These are phyloP conservation scores for Alternaria arborescens DNA, from an alignment of 2,329 filamentous ascomycete genomes.

Conservation along the genomic window DNA sequence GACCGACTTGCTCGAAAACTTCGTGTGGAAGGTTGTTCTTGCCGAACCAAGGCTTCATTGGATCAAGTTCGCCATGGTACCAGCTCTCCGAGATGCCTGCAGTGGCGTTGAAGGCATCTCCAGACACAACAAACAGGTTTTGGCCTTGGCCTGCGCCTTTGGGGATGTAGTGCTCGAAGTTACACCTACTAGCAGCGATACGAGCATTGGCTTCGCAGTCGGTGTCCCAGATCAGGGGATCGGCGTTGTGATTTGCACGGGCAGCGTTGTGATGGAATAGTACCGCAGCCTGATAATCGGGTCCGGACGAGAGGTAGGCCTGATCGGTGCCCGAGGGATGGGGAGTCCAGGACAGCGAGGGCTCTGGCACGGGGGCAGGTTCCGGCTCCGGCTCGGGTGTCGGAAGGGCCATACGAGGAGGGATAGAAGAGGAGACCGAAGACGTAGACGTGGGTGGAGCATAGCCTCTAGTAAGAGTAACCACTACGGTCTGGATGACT, in stretches of 20 bases:
- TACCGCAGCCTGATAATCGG: slow-evolving; percentile 42
- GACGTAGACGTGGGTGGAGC: slow-evolving; percentile 7
- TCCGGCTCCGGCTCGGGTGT: not conserved
- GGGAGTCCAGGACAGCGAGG: not conserved
- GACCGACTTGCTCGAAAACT: slow-evolving; percentile 44
- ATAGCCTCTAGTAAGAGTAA: slow-evolving; percentile 19
- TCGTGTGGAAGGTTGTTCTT: slow-evolving; percentile 61
- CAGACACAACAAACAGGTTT: slow-evolving; percentile 80
- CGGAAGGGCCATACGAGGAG: not conserved
- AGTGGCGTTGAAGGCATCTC: slow-evolving; percentile 64
- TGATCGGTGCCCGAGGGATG: slow-evolving; percentile 36
- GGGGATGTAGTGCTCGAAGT: slow-evolving; percentile 69
- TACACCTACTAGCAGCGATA: slow-evolving; percentile 76
- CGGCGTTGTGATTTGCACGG: slow-evolving; percentile 80
- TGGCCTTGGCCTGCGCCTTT: slow-evolving; percentile 74
- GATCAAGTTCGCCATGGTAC: slow-evolving; percentile 82
- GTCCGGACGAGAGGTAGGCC: slow-evolving; percentile 33
- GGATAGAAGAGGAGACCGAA: slow-evolving; percentile 3
- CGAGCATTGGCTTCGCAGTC: slow-evolving; percentile 65
- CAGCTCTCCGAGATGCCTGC: slow-evolving; percentile 80
- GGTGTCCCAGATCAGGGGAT: slow-evolving; percentile 73
- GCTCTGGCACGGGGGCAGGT: slow-evolving; percentile 5
- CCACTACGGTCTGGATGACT: slow-evolving; percentile 32
- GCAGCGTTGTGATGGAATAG: slow-evolving; percentile 85
- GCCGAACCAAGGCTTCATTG: slow-evolving; percentile 67